These are phyloP conservation scores for Sporothrix schenckii DNA, from an alignment of 2,329 filamentous ascomycete species.

Conservation along the genomic window DNA sequence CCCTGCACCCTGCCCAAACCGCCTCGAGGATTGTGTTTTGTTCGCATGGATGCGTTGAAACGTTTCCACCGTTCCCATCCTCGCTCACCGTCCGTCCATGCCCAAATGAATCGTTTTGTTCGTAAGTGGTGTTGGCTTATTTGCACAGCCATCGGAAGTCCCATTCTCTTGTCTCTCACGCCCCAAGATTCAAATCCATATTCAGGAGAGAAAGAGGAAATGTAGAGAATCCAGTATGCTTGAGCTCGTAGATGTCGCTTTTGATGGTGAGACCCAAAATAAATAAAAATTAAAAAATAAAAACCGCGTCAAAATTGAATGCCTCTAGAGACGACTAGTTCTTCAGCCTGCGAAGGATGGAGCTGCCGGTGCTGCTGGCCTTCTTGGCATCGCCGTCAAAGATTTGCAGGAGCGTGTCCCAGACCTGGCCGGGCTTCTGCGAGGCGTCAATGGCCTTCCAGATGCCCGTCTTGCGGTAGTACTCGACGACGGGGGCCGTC, in stretches of 20 bases:
- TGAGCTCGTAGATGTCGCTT: no score
- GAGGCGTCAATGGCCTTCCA: slow-evolving; percentile 95
- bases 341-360: slow-evolving; percentile 50
- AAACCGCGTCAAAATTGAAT: background rate
- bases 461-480: slow-evolving; percentile 97
- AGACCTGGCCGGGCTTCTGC: slow-evolving; percentile 93
- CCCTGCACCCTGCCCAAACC: slow-evolving; percentile 11
- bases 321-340: slow-evolving; percentile 23
- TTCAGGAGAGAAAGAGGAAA: background rate
- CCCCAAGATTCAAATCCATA: background rate
- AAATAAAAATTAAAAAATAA: background rate
- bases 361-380: slow-evolving; percentile 43
- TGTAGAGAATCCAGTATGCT: slow-evolving; percentile 3
- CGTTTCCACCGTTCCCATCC: background rate
- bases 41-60: slow-evolving; percentile 7
- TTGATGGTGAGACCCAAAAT: background rate
- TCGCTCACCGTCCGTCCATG: background rate
- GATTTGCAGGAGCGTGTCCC: slow-evolving; percentile 86
- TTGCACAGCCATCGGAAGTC: background rate
- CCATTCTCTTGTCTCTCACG: background rate
- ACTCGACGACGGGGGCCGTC: slow-evolving; percentile 87
- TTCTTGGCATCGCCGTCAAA: slow-evolving; percentile 69
- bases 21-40: background rate
- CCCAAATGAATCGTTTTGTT: slow-evolving; percentile 18
- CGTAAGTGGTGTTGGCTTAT: background rate